Percentiles rank a stretch among this genome's conserved stretches.
These are phyloP conservation scores for Serendipita sp. DNA, from an alignment of 768 basidiomycete species.

Conservation along the genomic window DNA sequence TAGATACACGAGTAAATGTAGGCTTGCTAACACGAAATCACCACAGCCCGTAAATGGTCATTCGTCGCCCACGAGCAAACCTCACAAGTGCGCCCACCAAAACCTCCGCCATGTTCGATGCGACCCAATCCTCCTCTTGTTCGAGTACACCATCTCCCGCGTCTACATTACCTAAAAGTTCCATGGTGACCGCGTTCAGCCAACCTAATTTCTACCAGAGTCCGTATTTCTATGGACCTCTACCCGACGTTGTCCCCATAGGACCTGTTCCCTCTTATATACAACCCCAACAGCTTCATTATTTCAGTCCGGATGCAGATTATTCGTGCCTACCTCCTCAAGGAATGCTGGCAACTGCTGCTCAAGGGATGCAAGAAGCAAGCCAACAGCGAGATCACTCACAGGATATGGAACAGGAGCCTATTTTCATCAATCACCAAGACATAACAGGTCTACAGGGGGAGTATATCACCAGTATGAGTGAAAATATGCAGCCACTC, in stretches of 20 bases:
- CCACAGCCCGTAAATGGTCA: too few relatives aligned
- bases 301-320: background rate
- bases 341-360: background rate
- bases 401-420: too few relatives aligned
- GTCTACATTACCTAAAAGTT: background rate
- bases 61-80: too few relatives aligned
- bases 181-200: background rate
- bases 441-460: background rate
- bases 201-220: background rate
- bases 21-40: too few relatives aligned
- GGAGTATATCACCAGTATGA: background rate
- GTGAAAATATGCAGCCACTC: background rate
- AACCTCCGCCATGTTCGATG: background rate
- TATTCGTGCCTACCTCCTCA: background rate
- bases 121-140: constrained; percentile 2
- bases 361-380: background rate
- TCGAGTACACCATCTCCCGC: background rate
- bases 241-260: background rate
- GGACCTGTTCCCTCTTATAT: background rate
- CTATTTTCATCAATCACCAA: too few relatives aligned
- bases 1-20: too few relatives aligned
- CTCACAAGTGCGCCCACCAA: background rate
- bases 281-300: background rate
- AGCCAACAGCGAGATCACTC: too few relatives aligned
- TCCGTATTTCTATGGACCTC: background rate